These are phyloP conservation scores for Elaeis oleifera DNA, from an alignment of 202 grass and related monocot species.

Conservation along the genomic window DNA sequence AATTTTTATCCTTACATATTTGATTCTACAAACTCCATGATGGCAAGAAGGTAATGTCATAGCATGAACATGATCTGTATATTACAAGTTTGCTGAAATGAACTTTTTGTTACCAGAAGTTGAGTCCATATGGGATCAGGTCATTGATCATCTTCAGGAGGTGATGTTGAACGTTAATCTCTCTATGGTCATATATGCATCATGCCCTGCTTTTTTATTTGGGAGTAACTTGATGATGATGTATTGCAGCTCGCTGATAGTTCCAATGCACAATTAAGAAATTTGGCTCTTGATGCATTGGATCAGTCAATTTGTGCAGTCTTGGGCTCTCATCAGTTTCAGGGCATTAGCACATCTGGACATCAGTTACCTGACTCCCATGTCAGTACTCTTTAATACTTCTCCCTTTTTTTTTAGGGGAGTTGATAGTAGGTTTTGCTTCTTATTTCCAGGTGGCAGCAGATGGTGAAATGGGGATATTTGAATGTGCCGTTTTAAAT, in stretches of 20 bases:
- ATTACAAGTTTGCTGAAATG: neutral
- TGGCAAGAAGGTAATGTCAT: too few species aligned
- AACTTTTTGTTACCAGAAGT: conserved; percentile 50
- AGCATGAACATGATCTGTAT: too few species aligned
- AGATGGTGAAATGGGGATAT: conserved; percentile 59
- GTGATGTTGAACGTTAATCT: conserved; percentile 32
- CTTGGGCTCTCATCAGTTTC: conserved; percentile 83
- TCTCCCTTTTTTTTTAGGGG: too few species aligned
- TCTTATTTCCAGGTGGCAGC: conserved; percentile 38
- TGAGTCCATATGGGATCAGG: conserved; percentile 91
- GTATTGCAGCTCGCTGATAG: conserved; percentile 71
- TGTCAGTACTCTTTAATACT: conserved; percentile 25
- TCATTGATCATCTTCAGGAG: conserved; percentile 89
- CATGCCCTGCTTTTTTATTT: conserved; percentile 9
- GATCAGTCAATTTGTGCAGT: conserved; percentile 97
- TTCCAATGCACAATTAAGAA: conserved; percentile 70
- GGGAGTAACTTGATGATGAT: conserved; percentile 28
- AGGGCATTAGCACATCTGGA: conserved; percentile 46
- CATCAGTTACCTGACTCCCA: conserved; percentile 42
- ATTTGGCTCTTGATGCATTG: conserved; percentile 83
- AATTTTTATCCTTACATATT: too few species aligned
- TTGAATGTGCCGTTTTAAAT: conserved; percentile 89
- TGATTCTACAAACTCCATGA: too few species aligned
- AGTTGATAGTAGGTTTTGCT: conserved; percentile 7
- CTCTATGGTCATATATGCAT: conserved; percentile 19